Evolutionary conservation across 2,329 filamentous ascomycete genomes (phyloP).

Genomic region (Niveomyces coronatus): DNA sequence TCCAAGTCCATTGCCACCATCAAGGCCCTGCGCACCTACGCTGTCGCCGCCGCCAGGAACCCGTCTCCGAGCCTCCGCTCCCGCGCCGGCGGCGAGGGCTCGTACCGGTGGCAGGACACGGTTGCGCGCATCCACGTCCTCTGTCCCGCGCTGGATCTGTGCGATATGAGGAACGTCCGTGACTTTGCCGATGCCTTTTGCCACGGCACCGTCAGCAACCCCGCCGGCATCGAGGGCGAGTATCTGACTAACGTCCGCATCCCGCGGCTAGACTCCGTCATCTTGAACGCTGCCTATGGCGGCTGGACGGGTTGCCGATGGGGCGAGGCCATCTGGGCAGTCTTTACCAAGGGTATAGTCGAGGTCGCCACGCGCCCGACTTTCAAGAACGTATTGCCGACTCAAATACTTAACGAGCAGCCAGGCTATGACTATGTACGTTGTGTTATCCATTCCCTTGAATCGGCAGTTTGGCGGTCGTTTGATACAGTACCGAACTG

Average conservation of each 20-base stretch:
- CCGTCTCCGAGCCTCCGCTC: slow-evolving; percentile 26
- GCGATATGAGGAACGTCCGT: slow-evolving; percentile 43
- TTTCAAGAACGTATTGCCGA: slow-evolving; percentile 57
- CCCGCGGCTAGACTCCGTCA: slow-evolving; percentile 64
- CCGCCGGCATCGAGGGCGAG: slow-evolving; percentile 26
- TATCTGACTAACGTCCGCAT: slow-evolving; percentile 37
- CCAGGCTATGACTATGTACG: slow-evolving; percentile 25
- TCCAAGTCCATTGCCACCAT: slow-evolving; percentile 68
- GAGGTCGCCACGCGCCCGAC: slow-evolving; percentile 65
- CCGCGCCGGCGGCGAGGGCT: slow-evolving; percentile 21
- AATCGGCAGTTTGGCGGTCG: too few species aligned
- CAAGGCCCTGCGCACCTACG: slow-evolving; percentile 50
- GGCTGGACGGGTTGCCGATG: slow-evolving; percentile 77
- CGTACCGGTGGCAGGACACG: slow-evolving; percentile 26
- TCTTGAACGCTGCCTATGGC: slow-evolving; percentile 84
- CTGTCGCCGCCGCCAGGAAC: slow-evolving; percentile 30
- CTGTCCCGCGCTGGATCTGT: slow-evolving; percentile 49
- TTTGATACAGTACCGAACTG: too few species aligned
- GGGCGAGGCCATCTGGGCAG: slow-evolving; percentile 40
- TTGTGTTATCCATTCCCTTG: slow-evolving; percentile 1
- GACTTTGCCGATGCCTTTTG: slow-evolving; percentile 37
- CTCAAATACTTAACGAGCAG: slow-evolving; percentile 32
- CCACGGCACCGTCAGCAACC: slow-evolving; percentile 34
- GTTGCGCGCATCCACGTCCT: slow-evolving; percentile 46
- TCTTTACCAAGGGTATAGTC: slow-evolving; percentile 50